Evolutionary conservation across 148 eudicot species (phyloP), one percentile per base, ranked within the genome.

Genomic region (Chenopodium suecicum): DNA sequence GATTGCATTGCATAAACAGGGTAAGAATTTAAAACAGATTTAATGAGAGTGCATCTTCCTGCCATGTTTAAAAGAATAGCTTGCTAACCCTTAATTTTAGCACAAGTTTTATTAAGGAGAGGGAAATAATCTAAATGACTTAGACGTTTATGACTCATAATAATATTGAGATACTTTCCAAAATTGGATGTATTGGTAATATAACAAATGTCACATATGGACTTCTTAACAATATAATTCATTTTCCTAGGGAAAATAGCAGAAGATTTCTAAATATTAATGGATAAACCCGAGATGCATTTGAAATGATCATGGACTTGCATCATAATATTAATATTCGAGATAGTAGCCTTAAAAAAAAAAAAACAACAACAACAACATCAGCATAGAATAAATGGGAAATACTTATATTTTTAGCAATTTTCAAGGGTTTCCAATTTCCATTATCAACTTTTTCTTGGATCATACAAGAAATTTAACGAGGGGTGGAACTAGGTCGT

Each of bases 221-320:
- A 6, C 0, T n/a, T 22, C 0, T 52, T 7, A 1, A 44, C 1
- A 16, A 0, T 4, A 17, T 22, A 6, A 1, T 10, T 1, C 29
- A 72, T 46, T 20, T 0, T 2, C 2, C 1, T 52, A 34, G 37
- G 54, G 8, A 72, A 72, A 0, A 72, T 46, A 3, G n/a, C 9
- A 0, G 23, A 10, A 2, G 75, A 72, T 1, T 72, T 46, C 0
- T 8, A 0, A 0, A 8, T n/a, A 11, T 0, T 46, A 46, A 72
- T 46, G 0, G 0, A 1, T 0, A 72, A 17, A 0, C 75, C 56
- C 0, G 56, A 72, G 7, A 72, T 46, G 0, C 1, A 0, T 0
- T 4, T 9, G 0, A 47, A 72, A 6, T 7, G 16, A 9, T 72
- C n/a, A 1, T n/a, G 14, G 0, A 22, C 16, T 0, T 1, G 0